phyloP scores from a whole-genome alignment of 768 basidiomycete genomes.

The Thelephora ganbajun region DNA sequence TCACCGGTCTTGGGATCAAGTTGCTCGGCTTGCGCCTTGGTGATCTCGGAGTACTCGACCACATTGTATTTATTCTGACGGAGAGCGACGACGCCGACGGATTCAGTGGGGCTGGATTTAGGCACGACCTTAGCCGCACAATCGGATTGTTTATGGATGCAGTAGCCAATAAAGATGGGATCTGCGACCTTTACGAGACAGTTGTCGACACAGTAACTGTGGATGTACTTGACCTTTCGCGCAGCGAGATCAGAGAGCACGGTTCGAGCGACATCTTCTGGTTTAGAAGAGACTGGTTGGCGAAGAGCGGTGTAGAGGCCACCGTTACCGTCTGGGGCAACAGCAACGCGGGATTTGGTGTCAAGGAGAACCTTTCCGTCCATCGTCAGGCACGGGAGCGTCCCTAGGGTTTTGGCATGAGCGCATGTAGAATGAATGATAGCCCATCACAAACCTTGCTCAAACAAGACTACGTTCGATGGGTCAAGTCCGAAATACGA shows the following conservation, averaged over 20 bases:
- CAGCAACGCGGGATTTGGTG: constrained; percentile 64
- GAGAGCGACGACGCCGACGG: constrained; percentile 87
- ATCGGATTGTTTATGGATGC: constrained; percentile 76
- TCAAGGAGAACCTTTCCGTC: constrained; percentile 91
- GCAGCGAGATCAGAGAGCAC: constrained; percentile 73
- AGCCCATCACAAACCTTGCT: constrained; percentile 59
- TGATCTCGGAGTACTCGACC: constrained; percentile 96
- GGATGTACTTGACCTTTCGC: constrained; percentile 76
- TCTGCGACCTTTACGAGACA: constrained; percentile 96
- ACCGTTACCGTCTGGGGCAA: constrained; percentile 96
- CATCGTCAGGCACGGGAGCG: constrained; percentile 86
- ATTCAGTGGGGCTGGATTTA: constrained; percentile 74
- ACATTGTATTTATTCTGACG: constrained; percentile 74
- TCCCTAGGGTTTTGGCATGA: constrained; percentile 40
- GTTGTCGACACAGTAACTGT: constrained; percentile 97
- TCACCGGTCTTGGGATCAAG: constrained; percentile 57
- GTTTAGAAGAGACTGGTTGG: constrained; percentile 37
- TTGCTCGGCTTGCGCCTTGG: constrained; percentile 71
- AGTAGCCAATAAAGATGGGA: constrained; percentile 92
- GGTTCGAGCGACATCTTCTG: constrained; percentile 42
- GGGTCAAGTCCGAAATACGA: constrained; percentile 69
- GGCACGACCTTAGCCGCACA: constrained; percentile 96
- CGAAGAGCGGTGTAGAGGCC: constrained; percentile 93
- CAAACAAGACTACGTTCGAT: constrained; percentile 82
- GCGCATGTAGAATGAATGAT: not conserved